A percentile compares a stretch with the other conserved stretches of the same genome.
Conservation (phyloP, 2,329 filamentous ascomycete species). For the Triangularia verruculosa region DNA sequence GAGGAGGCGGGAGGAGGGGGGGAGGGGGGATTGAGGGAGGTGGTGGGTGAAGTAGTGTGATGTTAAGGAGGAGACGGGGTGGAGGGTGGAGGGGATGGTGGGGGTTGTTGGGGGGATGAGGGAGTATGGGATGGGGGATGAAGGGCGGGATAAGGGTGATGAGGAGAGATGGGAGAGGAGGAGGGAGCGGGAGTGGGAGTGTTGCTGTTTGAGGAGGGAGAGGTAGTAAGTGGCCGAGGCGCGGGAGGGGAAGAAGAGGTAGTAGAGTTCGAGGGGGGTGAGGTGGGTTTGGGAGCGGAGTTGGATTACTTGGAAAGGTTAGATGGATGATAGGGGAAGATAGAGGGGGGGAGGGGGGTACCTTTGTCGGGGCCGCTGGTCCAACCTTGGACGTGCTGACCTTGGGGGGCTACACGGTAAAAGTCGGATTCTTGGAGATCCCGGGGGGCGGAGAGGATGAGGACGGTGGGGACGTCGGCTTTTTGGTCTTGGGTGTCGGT, state of each 20-base stretch:
- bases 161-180: constrained; percentile 34
- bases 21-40: neutral
- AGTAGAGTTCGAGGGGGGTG: constrained; percentile 63
- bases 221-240: constrained; percentile 56
- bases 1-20: neutral
- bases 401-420: constrained; percentile 60
- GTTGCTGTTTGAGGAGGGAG: constrained; percentile 27
- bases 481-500: neutral
- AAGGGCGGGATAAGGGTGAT: constrained; percentile 20
- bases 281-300: constrained; percentile 62
- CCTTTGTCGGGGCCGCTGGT: constrained; percentile 56
- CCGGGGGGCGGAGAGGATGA: constrained; percentile 58
- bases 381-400: constrained; percentile 66
- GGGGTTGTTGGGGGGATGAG: constrained; percentile 43
- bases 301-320: constrained; percentile 50
- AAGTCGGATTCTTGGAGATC: constrained; percentile 68
- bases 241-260: constrained; percentile 62
- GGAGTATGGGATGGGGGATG: constrained; percentile 39
- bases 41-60: neutral
- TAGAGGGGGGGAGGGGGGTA: neutral
- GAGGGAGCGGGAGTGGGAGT: constrained; percentile 35
- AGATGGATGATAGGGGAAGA: neutral
- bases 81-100: constrained; percentile 1
- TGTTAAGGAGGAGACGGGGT: neutral
- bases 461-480: constrained; percentile 28